phyloP scores from a whole-genome alignment of 257 asterid species.

The Thymus mandschuricus region DNA sequence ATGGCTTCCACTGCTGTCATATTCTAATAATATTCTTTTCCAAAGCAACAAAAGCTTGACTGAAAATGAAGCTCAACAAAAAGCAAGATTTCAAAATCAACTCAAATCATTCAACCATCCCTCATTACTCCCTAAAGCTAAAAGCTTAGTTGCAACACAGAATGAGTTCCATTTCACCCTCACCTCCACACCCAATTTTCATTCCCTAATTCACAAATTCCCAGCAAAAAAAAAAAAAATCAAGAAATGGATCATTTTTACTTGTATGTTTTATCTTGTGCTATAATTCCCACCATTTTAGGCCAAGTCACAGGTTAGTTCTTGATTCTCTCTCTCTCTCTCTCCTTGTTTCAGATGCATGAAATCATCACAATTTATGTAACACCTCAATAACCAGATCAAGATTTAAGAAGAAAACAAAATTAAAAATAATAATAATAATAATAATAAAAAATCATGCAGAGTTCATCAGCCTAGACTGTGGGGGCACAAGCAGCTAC shows the following conservation, averaged over 20 bases:
- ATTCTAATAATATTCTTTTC: conserved; percentile 52
- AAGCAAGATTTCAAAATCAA: conserved; percentile 37
- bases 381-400: background rate
- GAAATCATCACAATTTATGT: background rate
- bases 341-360: background rate
- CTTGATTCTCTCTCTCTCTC: background rate
- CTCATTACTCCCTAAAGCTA: conserved; percentile 44
- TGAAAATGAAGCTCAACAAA: conserved; percentile 42
- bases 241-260: conserved; percentile 44
- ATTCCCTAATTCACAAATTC: conserved; percentile 29
- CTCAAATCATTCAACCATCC: conserved; percentile 29
- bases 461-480: conserved; percentile 92
- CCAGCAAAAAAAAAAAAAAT: conserved; percentile 12
- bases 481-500: conserved; percentile 74
- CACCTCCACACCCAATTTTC: conserved; percentile 21
- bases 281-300: conserved; percentile 49
- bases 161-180: conserved; percentile 21
- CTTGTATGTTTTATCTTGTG: conserved; percentile 27
- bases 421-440: background rate
- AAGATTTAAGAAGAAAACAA: background rate
- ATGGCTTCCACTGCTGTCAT: conserved; percentile 46
- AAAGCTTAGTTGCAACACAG: conserved; percentile 30
- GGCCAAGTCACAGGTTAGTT: conserved; percentile 81
- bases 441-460: conserved; percentile 36
- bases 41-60: conserved; percentile 51